These are phyloP conservation scores for Phytophthora vignae DNA, from an alignment of 352 stramenopile species.

Conservation along the genomic window DNA sequence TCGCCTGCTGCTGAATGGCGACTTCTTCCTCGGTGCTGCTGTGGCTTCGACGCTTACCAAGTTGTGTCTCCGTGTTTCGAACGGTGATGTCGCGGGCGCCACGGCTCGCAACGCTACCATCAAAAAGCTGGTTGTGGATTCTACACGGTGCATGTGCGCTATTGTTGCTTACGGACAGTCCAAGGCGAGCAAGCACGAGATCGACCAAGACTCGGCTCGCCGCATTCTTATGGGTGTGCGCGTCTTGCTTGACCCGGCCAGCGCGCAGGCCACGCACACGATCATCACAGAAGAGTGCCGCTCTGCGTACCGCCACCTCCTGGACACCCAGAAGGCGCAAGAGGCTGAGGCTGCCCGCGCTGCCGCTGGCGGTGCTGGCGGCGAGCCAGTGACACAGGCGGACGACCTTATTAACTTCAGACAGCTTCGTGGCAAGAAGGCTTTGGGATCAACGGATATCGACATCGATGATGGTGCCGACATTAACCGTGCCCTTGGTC, in stretches of 20 bases:
- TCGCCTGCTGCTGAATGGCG: conserved; percentile 92
- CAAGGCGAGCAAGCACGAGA: conserved; percentile 83
- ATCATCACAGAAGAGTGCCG: conserved; percentile 89
- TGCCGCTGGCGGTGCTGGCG: conserved; percentile 45
- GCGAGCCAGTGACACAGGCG: conserved; percentile 75
- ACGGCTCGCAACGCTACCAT: conserved; percentile 57
- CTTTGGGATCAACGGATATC: conserved; percentile 94
- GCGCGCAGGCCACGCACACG: conserved; percentile 61
- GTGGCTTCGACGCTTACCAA: conserved; percentile 96
- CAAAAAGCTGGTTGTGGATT: conserved; percentile 79
- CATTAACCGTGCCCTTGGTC: conserved; percentile 94
- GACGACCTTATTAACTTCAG: conserved; percentile 99
- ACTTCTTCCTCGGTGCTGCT: conserved; percentile 97
- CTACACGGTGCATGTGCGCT: conserved; percentile 77
- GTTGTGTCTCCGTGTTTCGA: conserved; percentile 91
- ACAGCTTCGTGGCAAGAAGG: conserved; percentile 94
- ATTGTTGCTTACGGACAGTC: conserved; percentile 79
- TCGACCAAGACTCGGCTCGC: conserved; percentile 95
- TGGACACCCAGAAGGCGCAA: conserved; percentile 78
- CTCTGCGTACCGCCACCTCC: conserved; percentile 74
- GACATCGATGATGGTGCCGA: conserved; percentile 99
- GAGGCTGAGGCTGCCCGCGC: conserved; percentile 64
- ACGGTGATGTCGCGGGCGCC: conserved; percentile 58
- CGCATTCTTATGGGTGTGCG: conserved; percentile 96
- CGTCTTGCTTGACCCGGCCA: conserved; percentile 93